A percentile compares a stretch with the other conserved stretches of the same genome.
Evolutionary conservation across 495 filamentous ascomycete genomes (phyloP).

Genomic region (Penicillium daleae): DNA sequence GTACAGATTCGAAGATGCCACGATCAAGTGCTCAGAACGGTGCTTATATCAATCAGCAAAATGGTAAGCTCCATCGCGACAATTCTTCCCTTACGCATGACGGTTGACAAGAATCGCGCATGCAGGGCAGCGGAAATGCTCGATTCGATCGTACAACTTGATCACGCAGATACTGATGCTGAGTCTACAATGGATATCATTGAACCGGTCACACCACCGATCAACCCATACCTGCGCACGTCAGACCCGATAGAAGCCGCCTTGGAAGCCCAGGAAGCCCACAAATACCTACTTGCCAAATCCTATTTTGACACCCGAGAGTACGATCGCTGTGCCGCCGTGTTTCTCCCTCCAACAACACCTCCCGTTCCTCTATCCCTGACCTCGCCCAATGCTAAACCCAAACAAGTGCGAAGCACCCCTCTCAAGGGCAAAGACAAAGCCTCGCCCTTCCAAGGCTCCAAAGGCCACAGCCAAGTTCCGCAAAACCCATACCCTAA

Average conservation of each 20-base stretch:
- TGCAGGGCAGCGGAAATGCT: conserved; percentile 92
- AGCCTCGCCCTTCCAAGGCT: conserved; percentile 38
- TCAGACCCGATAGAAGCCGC: conserved; percentile 68
- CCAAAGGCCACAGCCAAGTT: conserved; percentile 28
- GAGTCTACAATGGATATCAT: conserved; percentile 62
- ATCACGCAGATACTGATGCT: conserved; percentile 57
- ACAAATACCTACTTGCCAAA: conserved; percentile 87
- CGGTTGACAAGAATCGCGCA: conserved; percentile 11
- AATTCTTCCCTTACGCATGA: too few relatives aligned
- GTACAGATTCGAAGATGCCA: conserved; percentile 75
- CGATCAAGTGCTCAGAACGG: conserved; percentile 88
- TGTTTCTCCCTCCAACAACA: conserved; percentile 79
- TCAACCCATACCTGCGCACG: conserved; percentile 52
- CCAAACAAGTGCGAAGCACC: conserved; percentile 36
- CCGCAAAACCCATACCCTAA: conserved; percentile 50
- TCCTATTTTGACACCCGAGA: conserved; percentile 96
- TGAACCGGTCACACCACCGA: conserved; percentile 30
- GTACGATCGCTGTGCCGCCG: conserved; percentile 89
- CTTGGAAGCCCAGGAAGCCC: conserved; percentile 79
- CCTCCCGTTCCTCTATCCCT: conserved; percentile 61
- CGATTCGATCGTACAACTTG: conserved; percentile 66
- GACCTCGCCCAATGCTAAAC: conserved; percentile 48
- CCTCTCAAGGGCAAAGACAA: conserved; percentile 61
- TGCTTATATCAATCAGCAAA: conserved; percentile 97
- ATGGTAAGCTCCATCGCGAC: conserved; percentile 63